phyloP scores from a whole-genome alignment of 208 protist species.

The Herpetomonas muscarum region DNA sequence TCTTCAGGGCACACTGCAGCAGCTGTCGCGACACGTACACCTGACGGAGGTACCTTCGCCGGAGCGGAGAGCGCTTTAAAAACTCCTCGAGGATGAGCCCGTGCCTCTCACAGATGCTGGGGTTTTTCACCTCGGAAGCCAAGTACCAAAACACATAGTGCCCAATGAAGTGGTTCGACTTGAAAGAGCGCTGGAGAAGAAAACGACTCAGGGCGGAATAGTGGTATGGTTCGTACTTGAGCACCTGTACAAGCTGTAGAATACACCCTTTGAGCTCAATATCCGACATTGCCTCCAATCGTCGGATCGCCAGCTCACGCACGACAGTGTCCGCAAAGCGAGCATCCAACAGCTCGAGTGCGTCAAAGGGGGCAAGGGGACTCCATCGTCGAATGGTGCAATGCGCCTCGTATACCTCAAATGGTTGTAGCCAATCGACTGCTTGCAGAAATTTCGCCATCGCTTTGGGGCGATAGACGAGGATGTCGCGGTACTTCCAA shows the following conservation, averaged over 20 bases:
- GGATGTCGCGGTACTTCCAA: conserved; percentile 61
- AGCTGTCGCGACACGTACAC: conserved; percentile 60
- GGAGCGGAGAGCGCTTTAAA: conserved; percentile 47
- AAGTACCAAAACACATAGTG: conserved; percentile 89
- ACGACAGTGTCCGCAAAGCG: conserved; percentile 62
- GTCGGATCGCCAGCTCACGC: conserved; percentile 66
- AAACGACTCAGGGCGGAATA: conserved; percentile 65
- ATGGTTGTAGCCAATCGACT: conserved; percentile 65
- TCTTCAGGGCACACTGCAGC: conserved; percentile 46
- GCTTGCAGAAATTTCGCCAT: conserved; percentile 73
- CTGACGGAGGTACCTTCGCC: conserved; percentile 48
- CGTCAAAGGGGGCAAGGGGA: conserved; percentile 53
- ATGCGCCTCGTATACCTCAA: conserved; percentile 60
- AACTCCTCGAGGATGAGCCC: conserved; percentile 83
- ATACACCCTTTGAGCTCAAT: conserved; percentile 70
- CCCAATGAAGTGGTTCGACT: conserved; percentile 69
- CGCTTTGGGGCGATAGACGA: conserved; percentile 43
- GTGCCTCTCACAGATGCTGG: conserved; percentile 65
- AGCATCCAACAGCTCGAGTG: conserved; percentile 75
- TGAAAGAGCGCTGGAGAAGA: conserved; percentile 62
- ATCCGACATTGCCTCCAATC: conserved; percentile 53
- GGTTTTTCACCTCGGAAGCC: conserved; percentile 77
- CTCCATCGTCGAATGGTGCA: conserved; percentile 45
- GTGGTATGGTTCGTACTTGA: conserved; percentile 87
- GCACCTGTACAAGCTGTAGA: conserved; percentile 83